Evolutionary conservation across 805 yeast species (phyloP).

Genomic region (Suhomyces xylopsoci): DNA sequence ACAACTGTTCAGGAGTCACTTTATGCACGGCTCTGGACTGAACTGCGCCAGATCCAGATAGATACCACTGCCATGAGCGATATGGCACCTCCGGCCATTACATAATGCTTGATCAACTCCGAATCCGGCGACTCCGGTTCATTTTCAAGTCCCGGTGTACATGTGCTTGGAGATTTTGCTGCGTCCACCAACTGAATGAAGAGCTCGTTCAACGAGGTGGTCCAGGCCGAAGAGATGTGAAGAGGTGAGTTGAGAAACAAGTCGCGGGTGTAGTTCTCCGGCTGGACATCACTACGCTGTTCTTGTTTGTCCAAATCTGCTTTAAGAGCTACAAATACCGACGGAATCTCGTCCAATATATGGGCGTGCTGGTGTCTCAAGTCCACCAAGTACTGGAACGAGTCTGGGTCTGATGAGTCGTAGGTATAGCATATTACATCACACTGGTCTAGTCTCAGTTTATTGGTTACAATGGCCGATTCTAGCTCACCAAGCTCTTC

Average conservation of each 20-base stretch:
- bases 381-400: constrained; percentile 78
- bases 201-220: constrained; percentile 77
- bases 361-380: constrained; percentile 58
- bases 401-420: constrained; percentile 95
- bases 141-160: constrained; percentile 66
- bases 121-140: constrained; percentile 57
- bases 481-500: constrained; percentile 90
- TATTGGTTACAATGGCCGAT: constrained; percentile 74
- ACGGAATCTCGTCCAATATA: constrained; percentile 65
- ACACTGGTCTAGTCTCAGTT: constrained; percentile 68
- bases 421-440: constrained; percentile 88
- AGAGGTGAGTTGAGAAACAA: constrained; percentile 74
- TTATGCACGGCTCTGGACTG: constrained; percentile 23
- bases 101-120: constrained; percentile 50
- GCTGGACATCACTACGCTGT: constrained; percentile 80
- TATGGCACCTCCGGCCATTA: constrained; percentile 67
- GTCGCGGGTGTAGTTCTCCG: constrained; percentile 76
- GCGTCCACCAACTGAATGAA: constrained; percentile 87
- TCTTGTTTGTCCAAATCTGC: constrained; percentile 96
- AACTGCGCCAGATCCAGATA: constrained; percentile 62
- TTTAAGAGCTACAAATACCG: constrained; percentile 85
- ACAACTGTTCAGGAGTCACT: too few species aligned
- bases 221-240: constrained; percentile 90
- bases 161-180: constrained; percentile 70
- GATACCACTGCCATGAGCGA: constrained; percentile 63